Percentiles rank a stretch among this genome's conserved stretches.
phyloP scores from a whole-genome alignment of 805 yeast species.

The Wickerhamiella musiphila region DNA sequence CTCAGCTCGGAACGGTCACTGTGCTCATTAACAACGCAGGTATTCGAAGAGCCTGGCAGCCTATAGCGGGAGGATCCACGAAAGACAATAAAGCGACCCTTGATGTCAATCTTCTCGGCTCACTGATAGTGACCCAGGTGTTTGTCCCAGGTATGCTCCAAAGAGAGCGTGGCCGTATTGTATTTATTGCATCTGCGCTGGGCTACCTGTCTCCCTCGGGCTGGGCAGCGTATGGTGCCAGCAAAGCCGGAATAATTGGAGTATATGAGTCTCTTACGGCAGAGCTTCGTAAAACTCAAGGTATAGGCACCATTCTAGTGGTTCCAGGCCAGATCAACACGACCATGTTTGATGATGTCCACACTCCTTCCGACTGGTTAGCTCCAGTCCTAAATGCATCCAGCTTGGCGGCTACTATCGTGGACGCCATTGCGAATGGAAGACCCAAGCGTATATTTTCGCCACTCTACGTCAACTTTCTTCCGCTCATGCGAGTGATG shows the following conservation, averaged over 20 bases:
- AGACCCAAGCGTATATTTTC: conserved; percentile 46
- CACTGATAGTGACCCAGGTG: conserved; percentile 48
- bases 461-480: conserved; percentile 60
- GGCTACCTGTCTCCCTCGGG: conserved; percentile 77
- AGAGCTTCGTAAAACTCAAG: conserved; percentile 32
- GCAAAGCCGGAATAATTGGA: conserved; percentile 74
- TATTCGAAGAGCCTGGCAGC: conserved; percentile 20
- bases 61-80: conserved; percentile 29
- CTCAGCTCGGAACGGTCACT: conserved; percentile 42
- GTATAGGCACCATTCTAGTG: conserved; percentile 56
- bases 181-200: conserved; percentile 68
- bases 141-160: conserved; percentile 59
- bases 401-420: conserved; percentile 42
- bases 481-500: conserved; percentile 52
- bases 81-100: conserved; percentile 47
- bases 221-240: conserved; percentile 68
- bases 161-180: conserved; percentile 49
- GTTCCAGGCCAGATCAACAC: conserved; percentile 84
- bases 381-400: conserved; percentile 72
- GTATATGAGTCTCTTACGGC: conserved; percentile 66
- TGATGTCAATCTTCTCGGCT: conserved; percentile 51
- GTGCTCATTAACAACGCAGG: conserved; percentile 80
- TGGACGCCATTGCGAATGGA: conserved; percentile 41
- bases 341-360: conserved; percentile 50
- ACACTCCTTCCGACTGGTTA: conserved; percentile 52